These are phyloP conservation scores for Puccinia hordei DNA, from an alignment of 1,284 basidiomycete species.

Conservation along the genomic window DNA sequence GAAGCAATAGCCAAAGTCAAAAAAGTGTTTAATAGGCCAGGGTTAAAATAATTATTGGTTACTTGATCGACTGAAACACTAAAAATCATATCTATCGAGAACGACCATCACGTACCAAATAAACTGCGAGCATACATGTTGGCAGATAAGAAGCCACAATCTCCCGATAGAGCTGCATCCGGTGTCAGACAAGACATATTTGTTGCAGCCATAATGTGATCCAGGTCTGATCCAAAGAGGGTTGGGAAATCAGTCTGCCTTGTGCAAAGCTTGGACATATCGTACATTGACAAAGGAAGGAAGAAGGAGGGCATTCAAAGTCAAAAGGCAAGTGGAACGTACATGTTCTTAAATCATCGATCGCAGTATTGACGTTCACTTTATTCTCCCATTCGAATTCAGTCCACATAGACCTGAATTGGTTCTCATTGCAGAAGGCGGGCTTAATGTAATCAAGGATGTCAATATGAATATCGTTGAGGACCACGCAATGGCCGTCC, in stretches of 20 bases:
- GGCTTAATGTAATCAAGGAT: constrained; percentile 99
- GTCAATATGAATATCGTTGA: constrained; percentile 97
- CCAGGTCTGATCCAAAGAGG: constrained; percentile 64
- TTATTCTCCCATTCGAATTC: constrained; percentile 99
- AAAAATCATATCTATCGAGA: background rate
- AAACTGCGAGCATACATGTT: constrained; percentile 89
- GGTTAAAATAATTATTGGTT: background rate
- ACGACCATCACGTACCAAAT: constrained; percentile 66
- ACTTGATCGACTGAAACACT: background rate
- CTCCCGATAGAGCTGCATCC: constrained; percentile 83
- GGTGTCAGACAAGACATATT: constrained; percentile 97
- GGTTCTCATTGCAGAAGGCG: constrained; percentile 86
- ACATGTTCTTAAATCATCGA: constrained; percentile 58
- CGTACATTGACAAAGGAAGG: background rate
- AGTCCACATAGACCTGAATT: constrained; percentile 95
- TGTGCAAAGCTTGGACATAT: background rate
- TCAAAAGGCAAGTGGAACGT: constrained; percentile 2
- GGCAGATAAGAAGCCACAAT: constrained; percentile 89
- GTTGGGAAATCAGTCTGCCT: background rate
- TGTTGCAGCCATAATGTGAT: constrained; percentile 86
- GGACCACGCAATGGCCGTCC: constrained; percentile 74
- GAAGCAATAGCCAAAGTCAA: background rate
- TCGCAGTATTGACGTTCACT: constrained; percentile 82
- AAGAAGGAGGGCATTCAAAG: constrained; percentile 4
- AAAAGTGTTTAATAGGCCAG: background rate